phyloP scores from a whole-genome alignment of 2,329 filamentous ascomycete genomes.

The Aspergillus pseudonomiae region DNA sequence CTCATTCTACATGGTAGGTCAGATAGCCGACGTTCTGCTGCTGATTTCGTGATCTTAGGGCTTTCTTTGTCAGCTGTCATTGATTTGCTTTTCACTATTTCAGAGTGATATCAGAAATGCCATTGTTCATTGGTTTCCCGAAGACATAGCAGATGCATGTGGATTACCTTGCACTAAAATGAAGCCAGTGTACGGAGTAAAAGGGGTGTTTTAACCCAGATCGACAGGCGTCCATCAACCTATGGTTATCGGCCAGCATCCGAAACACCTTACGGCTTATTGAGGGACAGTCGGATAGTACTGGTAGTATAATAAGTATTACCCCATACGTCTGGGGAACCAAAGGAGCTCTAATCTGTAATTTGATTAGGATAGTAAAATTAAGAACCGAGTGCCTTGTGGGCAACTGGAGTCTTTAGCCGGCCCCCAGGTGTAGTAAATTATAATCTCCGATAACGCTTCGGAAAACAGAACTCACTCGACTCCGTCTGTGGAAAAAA shows the following conservation, averaged over 20 bases:
- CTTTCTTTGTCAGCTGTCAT: not conserved
- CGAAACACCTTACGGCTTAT: conserved; percentile 12
- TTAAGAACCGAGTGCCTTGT: not conserved
- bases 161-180: not conserved
- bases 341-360: conserved; percentile 8
- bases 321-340: conserved; percentile 16
- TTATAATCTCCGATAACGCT: not conserved
- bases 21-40: not conserved
- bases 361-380: not conserved
- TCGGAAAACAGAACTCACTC: not conserved
- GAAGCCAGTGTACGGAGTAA: not conserved
- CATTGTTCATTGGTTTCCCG: conserved; percentile 1
- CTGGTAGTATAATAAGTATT: not conserved
- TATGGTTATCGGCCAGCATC: conserved; percentile 20
- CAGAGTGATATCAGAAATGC: not conserved
- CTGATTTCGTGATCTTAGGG: not conserved
- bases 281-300: not conserved
- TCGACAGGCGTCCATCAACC: conserved; percentile 16
- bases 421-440: not conserved
- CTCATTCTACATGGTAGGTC: not conserved
- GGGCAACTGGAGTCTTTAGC: not conserved
- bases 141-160: not conserved
- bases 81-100: not conserved
- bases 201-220: conserved; percentile 14
- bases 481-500: not conserved